phyloP scores from a whole-genome alignment of 345 rosid species.

The Hirschfeldia incana region DNA sequence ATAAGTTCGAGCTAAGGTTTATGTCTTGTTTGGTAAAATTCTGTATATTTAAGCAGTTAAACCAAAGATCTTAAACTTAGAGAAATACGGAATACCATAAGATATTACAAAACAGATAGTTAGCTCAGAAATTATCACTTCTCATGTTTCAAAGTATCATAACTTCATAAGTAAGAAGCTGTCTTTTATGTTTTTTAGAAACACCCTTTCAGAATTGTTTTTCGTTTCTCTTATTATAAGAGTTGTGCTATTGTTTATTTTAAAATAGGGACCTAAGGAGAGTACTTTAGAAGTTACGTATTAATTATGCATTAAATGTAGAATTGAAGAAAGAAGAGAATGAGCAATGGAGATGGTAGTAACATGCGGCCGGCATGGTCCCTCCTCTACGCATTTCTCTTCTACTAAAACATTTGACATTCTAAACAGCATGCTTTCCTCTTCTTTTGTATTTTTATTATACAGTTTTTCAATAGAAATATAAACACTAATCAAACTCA shows the following conservation, averaged over 20 bases:
- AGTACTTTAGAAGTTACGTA: neutral
- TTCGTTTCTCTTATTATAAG: neutral
- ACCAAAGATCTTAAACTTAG: neutral
- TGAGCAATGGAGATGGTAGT: neutral
- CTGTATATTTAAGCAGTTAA: neutral
- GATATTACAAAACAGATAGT: neutral
- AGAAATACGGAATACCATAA: neutral
- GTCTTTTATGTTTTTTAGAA: neutral
- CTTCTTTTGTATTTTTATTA: neutral
- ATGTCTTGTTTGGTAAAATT: neutral
- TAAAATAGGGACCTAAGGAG: neutral
- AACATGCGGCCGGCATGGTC: slow-evolving; percentile 28
- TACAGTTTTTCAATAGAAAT: neutral
- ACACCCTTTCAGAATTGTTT: neutral
- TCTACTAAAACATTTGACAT: slow-evolving; percentile 13
- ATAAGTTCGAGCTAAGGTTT: neutral
- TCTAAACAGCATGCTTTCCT: slow-evolving; percentile 15
- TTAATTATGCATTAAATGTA: neutral
- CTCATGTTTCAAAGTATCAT: neutral
- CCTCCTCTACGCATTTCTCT: slow-evolving; percentile 16
- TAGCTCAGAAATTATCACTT: neutral
- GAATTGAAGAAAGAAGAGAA: slow-evolving; percentile 3
- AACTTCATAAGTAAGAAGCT: neutral
- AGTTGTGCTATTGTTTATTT: neutral
- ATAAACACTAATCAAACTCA: neutral